A percentile compares a stretch with the other conserved stretches of the same genome.
Conservation (phyloP, 2,329 filamentous ascomycete genomes). For the Juglanconis oblonga region DNA sequence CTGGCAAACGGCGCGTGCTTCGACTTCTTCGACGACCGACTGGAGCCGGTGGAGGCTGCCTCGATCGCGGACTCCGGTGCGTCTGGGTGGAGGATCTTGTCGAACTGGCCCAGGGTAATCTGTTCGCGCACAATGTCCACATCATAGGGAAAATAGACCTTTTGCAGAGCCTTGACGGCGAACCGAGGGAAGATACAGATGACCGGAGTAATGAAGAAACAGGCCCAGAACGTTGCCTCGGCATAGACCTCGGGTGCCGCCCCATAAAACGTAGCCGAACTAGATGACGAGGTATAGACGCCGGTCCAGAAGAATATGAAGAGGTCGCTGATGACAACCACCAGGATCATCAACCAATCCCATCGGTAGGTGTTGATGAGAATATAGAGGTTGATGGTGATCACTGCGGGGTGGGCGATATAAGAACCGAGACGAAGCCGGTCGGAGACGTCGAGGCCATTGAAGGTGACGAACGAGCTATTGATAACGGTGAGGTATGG, state of each 20-base stretch:
- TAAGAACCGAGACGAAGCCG: conserved; percentile 83
- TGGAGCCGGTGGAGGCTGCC: conserved; percentile 53
- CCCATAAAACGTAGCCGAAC: conserved; percentile 64
- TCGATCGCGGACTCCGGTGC: conserved; percentile 35
- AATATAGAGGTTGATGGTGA: conserved; percentile 92
- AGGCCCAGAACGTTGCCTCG: conserved; percentile 82
- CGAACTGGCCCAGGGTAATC: conserved; percentile 77
- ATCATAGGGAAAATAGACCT: conserved; percentile 89
- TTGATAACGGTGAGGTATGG: conserved; percentile 75
- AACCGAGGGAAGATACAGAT: conserved; percentile 87
- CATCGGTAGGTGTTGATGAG: conserved; percentile 95
- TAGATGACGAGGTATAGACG: conserved; percentile 62
- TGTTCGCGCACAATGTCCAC: conserved; percentile 96
- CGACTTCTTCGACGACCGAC: conserved; percentile 56
- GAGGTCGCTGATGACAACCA: conserved; percentile 77
- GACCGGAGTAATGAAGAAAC: conserved; percentile 73
- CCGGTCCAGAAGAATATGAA: conserved; percentile 97
- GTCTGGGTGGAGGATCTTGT: conserved; percentile 53
- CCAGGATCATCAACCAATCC: conserved; percentile 92
- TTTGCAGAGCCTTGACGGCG: conserved; percentile 81
- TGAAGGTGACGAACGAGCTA: conserved; percentile 66
- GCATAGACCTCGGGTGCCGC: conserved; percentile 77
- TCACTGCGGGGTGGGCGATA: conserved; percentile 77
- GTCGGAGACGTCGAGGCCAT: conserved; percentile 74
- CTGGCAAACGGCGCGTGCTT: conserved; percentile 59